Percentiles rank a stretch among this genome's conserved stretches.
Evolutionary conservation across 2,329 filamentous ascomycete genomes (phyloP).

Genomic region (Verticillium isaacii): DNA sequence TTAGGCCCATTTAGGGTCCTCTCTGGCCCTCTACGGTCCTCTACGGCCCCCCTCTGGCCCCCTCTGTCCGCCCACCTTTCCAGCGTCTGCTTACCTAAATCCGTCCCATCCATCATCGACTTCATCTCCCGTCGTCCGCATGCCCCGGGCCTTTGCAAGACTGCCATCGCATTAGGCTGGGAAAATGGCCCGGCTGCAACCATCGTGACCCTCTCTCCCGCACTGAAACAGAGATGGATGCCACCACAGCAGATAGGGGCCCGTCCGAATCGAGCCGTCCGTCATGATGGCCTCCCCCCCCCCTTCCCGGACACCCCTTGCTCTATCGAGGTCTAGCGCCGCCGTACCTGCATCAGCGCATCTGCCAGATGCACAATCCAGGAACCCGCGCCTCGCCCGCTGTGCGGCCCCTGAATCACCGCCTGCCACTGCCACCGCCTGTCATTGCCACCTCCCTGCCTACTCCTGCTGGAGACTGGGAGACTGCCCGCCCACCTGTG

Average conservation of each 20-base stretch:
- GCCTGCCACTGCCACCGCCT: too few species aligned
- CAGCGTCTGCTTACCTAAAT: constrained; percentile 1
- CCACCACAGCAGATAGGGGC: not conserved
- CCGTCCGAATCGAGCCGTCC: not conserved
- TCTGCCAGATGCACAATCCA: constrained; percentile 5
- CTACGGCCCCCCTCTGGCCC: not conserved
- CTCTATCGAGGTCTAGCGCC: not conserved
- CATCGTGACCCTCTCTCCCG: not conserved
- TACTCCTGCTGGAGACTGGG: not conserved
- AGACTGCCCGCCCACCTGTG: too few species aligned
- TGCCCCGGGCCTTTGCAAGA: too few species aligned
- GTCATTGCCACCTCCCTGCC: not conserved
- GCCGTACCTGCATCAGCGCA: constrained; percentile 4
- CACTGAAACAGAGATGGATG: not conserved
- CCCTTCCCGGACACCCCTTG: not conserved
- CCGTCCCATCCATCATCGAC: not conserved
- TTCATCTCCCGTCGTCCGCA: not conserved
- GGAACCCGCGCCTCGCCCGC: not conserved
- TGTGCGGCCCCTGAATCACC: not conserved
- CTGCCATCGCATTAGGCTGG: not conserved
- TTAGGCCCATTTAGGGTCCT: constrained; percentile 4
- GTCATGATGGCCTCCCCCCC: not conserved
- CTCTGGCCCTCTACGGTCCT: not conserved
- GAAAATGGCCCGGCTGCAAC: not conserved
- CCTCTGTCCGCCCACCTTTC: not conserved